Evolutionary conservation across 352 stramenopile genomes (phyloP).

Genomic region (Aphanomyces euteiches): DNA sequence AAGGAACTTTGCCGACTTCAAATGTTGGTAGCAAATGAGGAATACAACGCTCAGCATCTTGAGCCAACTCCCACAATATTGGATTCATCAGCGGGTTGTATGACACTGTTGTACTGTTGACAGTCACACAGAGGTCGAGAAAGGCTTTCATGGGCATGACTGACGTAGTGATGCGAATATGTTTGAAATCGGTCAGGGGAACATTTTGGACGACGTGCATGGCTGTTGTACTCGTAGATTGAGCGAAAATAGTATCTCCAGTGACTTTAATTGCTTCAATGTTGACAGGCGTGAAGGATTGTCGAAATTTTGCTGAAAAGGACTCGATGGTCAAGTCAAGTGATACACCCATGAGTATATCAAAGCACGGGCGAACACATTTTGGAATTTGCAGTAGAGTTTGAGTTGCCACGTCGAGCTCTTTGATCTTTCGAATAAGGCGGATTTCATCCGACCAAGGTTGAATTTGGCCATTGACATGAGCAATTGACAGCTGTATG

Average conservation of each 20-base stretch:
- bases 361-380: conserved; percentile 36
- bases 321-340: conserved; percentile 39
- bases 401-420: conserved; percentile 49
- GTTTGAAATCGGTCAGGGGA: conserved; percentile 30
- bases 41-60: conserved; percentile 36
- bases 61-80: conserved; percentile 48
- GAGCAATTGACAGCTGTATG: conserved; percentile 28
- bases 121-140: conserved; percentile 41
- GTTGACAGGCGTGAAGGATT: conserved; percentile 43
- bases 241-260: conserved; percentile 43
- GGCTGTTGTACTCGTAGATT: conserved; percentile 26
- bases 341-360: conserved; percentile 37
- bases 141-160: conserved; percentile 37
- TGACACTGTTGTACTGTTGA: conserved; percentile 41
- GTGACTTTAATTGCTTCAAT: conserved; percentile 40
- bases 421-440: conserved; percentile 36
- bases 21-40: conserved; percentile 48
- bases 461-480: conserved; percentile 19
- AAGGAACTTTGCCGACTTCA: conserved; percentile 38
- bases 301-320: conserved; percentile 43
- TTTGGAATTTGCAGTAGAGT: conserved; percentile 32
- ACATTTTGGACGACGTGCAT: conserved; percentile 12
- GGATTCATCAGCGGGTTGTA: conserved; percentile 58
- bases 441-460: conserved; percentile 35
- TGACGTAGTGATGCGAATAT: neutral